Evolutionary conservation across 2,329 filamentous ascomycete species (phyloP).

Genomic region (Ophiostoma fasciatum): DNA sequence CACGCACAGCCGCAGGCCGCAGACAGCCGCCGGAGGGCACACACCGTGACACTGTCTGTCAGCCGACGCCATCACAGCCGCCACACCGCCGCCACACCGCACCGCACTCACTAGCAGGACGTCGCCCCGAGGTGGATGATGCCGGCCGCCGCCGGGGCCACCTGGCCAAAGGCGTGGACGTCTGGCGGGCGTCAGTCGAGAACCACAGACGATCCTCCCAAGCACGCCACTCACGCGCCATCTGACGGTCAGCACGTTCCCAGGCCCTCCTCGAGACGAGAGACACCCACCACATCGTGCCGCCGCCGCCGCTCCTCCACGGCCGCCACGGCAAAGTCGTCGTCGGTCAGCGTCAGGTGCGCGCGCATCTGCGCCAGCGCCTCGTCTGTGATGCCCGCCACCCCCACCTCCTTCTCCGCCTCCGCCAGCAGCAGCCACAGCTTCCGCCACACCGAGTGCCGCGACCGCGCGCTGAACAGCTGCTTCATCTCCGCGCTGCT

Average conservation of each 20-base stretch:
- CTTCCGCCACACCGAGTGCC: slow-evolving; percentile 66
- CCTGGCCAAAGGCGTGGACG: slow-evolving; percentile 60
- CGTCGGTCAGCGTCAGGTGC: slow-evolving; percentile 25
- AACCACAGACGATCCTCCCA: too few species aligned
- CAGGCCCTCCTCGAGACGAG: too few species aligned
- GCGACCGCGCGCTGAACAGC: slow-evolving; percentile 64
- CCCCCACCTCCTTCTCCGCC: slow-evolving; percentile 64
- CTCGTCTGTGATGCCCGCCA: slow-evolving; percentile 53
- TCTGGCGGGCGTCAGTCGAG: slow-evolving; percentile 31
- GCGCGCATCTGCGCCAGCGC: slow-evolving; percentile 64
- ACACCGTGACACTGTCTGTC: slow-evolving; percentile 3
- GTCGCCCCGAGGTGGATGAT: slow-evolving; percentile 69
- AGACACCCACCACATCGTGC: slow-evolving; percentile 28
- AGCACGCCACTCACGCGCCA: too few species aligned
- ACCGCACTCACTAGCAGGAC: slow-evolving; percentile 25
- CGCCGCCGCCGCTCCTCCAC: slow-evolving; percentile 62
- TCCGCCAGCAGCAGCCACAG: slow-evolving; percentile 80
- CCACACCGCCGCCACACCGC: neutral
- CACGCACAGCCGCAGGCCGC: too few species aligned
- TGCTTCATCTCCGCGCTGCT: slow-evolving; percentile 60
- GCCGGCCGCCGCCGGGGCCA: slow-evolving; percentile 61
- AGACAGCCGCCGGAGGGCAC: slow-evolving; percentile 1
- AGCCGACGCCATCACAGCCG: too few species aligned
- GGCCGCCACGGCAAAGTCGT: slow-evolving; percentile 59
- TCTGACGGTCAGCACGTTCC: too few species aligned